Conservation (phyloP, 1,139 yeast genomes). For the Candida freyschussii region DNA sequence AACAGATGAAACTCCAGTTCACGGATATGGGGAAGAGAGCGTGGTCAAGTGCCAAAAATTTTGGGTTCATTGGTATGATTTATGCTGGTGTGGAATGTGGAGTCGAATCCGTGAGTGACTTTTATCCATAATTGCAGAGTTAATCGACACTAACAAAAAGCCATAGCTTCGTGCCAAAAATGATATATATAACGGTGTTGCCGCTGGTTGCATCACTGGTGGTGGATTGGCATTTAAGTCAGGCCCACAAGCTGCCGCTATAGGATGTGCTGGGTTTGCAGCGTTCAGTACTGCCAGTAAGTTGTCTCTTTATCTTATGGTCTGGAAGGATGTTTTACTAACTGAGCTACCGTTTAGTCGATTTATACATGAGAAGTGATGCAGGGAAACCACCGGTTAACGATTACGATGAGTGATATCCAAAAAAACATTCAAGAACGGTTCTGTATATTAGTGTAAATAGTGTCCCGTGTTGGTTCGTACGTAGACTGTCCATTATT, state of each 20-base stretch:
- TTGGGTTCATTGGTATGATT: constrained; percentile 91
- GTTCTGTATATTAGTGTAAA: too few relatives aligned
- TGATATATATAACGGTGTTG: constrained; percentile 86
- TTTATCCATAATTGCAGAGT: background rate
- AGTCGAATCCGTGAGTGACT: constrained; percentile 46
- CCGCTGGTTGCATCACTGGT: constrained; percentile 95
- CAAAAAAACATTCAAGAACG: constrained; percentile 1
- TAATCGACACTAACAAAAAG: constrained; percentile 2
- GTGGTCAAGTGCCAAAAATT: constrained; percentile 83
- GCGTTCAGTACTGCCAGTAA: constrained; percentile 81
- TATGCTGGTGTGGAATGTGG: constrained; percentile 94
- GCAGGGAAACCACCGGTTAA: constrained; percentile 79
- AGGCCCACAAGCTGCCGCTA: constrained; percentile 87
- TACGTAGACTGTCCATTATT: too few relatives aligned
- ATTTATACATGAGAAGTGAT: constrained; percentile 83
- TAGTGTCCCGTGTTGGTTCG: too few relatives aligned
- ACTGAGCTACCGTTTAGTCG: constrained; percentile 37
- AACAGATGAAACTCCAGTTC: constrained; percentile 89
- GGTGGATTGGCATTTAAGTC: constrained; percentile 91
- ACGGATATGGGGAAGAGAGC: constrained; percentile 89
- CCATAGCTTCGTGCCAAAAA: constrained; percentile 70
- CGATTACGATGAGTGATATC: constrained; percentile 74
- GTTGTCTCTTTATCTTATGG: constrained; percentile 1
- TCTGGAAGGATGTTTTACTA: constrained; percentile 6
- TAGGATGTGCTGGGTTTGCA: constrained; percentile 98